Conservation (phyloP, 768 basidiomycete genomes). For the Auricularia sp. region DNA sequence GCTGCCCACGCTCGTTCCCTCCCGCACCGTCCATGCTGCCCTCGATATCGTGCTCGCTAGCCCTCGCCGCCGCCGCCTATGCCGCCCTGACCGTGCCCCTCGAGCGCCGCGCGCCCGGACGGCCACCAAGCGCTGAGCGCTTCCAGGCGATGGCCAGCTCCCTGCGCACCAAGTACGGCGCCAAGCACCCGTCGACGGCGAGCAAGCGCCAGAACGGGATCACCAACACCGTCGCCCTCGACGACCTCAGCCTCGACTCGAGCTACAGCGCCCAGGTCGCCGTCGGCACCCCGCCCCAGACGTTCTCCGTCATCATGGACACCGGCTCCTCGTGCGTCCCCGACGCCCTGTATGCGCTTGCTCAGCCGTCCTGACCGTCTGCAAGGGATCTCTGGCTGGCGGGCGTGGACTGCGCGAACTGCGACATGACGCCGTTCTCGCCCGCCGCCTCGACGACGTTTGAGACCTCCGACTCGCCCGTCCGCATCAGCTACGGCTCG, state of each 20-base stretch:
- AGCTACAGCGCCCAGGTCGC: not conserved
- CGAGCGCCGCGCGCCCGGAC: not conserved
- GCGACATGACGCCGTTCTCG: not conserved
- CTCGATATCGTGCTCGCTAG: not conserved
- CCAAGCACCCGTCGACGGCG: not conserved
- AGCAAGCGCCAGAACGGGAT: not conserved
- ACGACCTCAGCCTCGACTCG: not conserved
- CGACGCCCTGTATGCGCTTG: not conserved
- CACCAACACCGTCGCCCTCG: not conserved
- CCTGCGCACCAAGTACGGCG: not conserved
- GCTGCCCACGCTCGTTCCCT: not conserved
- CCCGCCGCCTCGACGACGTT: not conserved
- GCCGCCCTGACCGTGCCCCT: not conserved
- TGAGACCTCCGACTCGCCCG: not conserved
- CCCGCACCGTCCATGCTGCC: not conserved
- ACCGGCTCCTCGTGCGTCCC: not conserved
- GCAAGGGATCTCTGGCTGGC: not conserved
- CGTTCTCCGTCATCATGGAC: not conserved
- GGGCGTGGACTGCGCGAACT: not conserved
- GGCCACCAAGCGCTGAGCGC: not conserved
- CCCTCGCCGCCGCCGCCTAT: not conserved
- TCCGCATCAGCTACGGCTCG: conserved; percentile 53
- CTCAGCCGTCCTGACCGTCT: not conserved
- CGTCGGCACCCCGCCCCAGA: not conserved
- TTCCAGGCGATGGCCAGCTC: not conserved